Base-by-base conservation (phyloP, 2,329 filamentous ascomycete species). In the Stagonosporopsis chrysanthemi region DNA sequence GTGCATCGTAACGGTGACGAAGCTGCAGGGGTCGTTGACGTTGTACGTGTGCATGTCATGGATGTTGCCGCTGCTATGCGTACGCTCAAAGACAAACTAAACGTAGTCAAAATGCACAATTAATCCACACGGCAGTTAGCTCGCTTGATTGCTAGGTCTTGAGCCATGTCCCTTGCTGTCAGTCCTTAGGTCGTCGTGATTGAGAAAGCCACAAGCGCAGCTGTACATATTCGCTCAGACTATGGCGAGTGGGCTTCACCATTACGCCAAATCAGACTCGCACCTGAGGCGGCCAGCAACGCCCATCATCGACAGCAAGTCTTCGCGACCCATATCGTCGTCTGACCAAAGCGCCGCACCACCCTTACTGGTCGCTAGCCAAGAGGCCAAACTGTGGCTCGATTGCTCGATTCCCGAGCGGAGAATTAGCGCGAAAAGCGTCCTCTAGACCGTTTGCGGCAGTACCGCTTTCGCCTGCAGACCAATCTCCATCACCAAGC, bases 191-290 rank as follows among this genome's bases (percentile, higher is more conserved):
- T 40, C 43, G 33, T 57, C 39, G 44, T 35, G 39, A 48, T 57
- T 57, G 48, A 33, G 48, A 43, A 52, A 40, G 54, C 54, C 54
- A 57, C 49, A 52, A 39, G 11, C 38, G 44, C 43, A 40, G 22
- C 31, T 44, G 43, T 38, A 3, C 24, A 36, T 24, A 52, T 52
- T 48, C 43, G 38, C 54, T 49, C 49, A 52, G 40, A 15, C 35
- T 41, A 44, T 52, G 19, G 42, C 48, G 43, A 52, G 43, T 38
- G 43, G 19, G 22, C 2, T 48, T 26, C 31, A 19, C 19, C 19
- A 14, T 38, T 9, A 23, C 8, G 39, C 46, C 54, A 33, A 52
- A 52, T 52, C 54, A 57, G 38, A 52, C 38, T 43, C 24, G 46
- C 38, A 31, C 36, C 15, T 52, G 48, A 48, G 40, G 54, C 24